A percentile compares a stretch with the other conserved stretches of the same genome.
These are phyloP conservation scores for Cyclotella distinguenda DNA, from an alignment of 108 stramenopile species.

Conservation along the genomic window DNA sequence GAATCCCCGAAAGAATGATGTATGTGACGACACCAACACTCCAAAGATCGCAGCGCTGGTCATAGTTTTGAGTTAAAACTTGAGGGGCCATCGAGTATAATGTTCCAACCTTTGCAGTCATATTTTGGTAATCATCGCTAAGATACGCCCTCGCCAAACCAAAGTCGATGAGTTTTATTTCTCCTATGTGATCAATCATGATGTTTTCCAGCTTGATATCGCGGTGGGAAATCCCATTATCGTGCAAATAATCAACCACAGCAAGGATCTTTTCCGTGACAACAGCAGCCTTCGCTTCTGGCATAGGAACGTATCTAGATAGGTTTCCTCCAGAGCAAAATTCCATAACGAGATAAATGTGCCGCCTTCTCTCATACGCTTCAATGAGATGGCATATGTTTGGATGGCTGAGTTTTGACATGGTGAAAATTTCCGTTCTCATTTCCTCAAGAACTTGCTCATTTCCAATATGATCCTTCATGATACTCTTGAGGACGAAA, in stretches of 20 bases:
- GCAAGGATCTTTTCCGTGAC: constrained; percentile 23
- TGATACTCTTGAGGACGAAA: constrained; percentile 31
- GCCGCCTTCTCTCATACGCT: constrained; percentile 33
- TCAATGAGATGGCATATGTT: constrained; percentile 28
- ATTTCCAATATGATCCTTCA: constrained; percentile 24
- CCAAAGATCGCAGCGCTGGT: constrained; percentile 19
- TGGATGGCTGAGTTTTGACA: constrained; percentile 34
- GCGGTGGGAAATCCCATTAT: constrained; percentile 50
- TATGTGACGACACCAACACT: constrained; percentile 15
- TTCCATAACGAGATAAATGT: constrained; percentile 31
- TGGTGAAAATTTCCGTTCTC: constrained; percentile 30
- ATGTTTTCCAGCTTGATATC: constrained; percentile 87
- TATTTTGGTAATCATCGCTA: constrained; percentile 6
- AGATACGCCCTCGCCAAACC: constrained; percentile 23
- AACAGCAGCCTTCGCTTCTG: neutral
- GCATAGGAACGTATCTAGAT: neutral
- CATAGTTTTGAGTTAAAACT: constrained; percentile 2
- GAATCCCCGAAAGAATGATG: constrained; percentile 25
- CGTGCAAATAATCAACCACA: constrained; percentile 57
- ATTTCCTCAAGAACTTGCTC: constrained; percentile 38
- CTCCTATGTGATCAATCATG: constrained; percentile 39
- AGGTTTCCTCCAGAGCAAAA: neutral
- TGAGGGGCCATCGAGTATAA: constrained; percentile 15
- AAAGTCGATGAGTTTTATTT: constrained; percentile 40
- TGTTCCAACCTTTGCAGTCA: constrained; percentile 23